A percentile compares a stretch with the other conserved stretches of the same genome.
Conservation (phyloP, 1,139 yeast species). For the Zhuliangozyma blackwelliae region DNA sequence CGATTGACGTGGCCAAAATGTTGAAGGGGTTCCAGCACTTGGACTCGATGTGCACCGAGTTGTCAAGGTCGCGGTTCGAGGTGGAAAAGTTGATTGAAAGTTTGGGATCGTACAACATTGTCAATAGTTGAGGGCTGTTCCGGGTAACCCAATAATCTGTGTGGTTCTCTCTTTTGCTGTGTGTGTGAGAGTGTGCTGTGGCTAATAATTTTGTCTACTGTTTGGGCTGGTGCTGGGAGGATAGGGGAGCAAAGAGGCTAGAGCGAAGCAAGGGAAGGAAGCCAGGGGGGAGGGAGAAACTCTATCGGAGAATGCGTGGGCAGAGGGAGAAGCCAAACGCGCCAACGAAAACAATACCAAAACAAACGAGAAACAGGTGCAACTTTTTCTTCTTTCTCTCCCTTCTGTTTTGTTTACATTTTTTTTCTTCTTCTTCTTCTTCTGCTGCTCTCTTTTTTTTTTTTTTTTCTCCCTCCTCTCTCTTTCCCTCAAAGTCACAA, state of each 20-base stretch:
- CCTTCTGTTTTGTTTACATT: slow-evolving; percentile 4
- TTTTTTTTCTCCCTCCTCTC: slow-evolving; percentile 6
- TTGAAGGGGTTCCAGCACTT: slow-evolving; percentile 58
- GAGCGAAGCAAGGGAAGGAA: too few relatives aligned
- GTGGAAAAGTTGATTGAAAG: slow-evolving; percentile 47
- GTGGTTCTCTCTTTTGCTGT: not conserved
- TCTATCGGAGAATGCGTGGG: too few relatives aligned
- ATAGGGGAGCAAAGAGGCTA: too few relatives aligned
- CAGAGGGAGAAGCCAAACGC: too few relatives aligned
- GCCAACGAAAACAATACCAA: too few relatives aligned
- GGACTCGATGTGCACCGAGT: slow-evolving; percentile 71
- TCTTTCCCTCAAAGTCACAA: slow-evolving; percentile 3
- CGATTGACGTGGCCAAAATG: slow-evolving; percentile 34
- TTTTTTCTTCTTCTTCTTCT: slow-evolving; percentile 4
- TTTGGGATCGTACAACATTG: slow-evolving; percentile 40
- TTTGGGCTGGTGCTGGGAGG: too few relatives aligned
- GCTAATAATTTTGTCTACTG: too few relatives aligned
- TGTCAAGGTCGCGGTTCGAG: slow-evolving; percentile 53
- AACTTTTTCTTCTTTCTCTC: slow-evolving; percentile 11
- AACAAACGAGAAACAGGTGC: too few relatives aligned
- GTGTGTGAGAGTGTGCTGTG: too few relatives aligned
- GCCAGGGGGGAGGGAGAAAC: too few relatives aligned
- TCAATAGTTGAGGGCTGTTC: slow-evolving; percentile 27
- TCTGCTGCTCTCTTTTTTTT: not conserved
- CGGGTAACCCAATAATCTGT: not conserved